Base-by-base conservation (phyloP, 164 flowering plant species). In the Macadamia tetraphylla region DNA sequence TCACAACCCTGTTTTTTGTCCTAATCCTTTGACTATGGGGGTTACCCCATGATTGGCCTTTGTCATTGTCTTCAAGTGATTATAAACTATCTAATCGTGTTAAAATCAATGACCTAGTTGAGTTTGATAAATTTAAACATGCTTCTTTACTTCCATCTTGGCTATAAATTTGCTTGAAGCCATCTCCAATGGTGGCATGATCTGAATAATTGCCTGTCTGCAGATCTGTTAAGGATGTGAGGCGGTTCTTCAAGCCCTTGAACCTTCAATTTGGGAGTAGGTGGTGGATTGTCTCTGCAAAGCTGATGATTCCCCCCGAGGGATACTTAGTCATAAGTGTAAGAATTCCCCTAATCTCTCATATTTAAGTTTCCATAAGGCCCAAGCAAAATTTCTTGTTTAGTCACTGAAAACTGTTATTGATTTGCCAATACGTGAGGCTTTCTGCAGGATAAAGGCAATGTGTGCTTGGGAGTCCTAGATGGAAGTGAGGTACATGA, bases 381-480 rank as follows among this genome's bases (percentile, higher is more conserved):
- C 58, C 64, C 31, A 18, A 57, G 17, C 44, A 12, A 40, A 64
- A 59, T 60, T 67, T 9, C 42, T 18, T 15, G 40, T 35, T 35
- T 35, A 58, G 35, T 62, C 17, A 9, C 15, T 2, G 18, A 30
- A 31, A 5, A 30, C 43, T 6, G n/a, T 29, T 60, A 58, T 63
- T 52, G 23, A 60, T 58, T 51, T 60, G 48, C 15, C 57, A 55
- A 51, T 70, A 31, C 29, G 13, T 71, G 32, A 64, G 15, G 13
- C 69, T 29, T 65, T 60, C 17, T 77, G 79, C 86, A 88, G 96
- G 74, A 70, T 17, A 80, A 84, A 69, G 93, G 96, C 59, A 87
- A 88, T 70, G 83, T 88, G 23, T 90, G 96, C 75, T 81, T 90
- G 80, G 96, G 93, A 18, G 81, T 88, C 58, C 88, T 90, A 65